A percentile compares a stretch with the other conserved stretches of the same genome.
phyloP scores from a whole-genome alignment of 345 rosid genomes.

The Lepidium sativum region DNA sequence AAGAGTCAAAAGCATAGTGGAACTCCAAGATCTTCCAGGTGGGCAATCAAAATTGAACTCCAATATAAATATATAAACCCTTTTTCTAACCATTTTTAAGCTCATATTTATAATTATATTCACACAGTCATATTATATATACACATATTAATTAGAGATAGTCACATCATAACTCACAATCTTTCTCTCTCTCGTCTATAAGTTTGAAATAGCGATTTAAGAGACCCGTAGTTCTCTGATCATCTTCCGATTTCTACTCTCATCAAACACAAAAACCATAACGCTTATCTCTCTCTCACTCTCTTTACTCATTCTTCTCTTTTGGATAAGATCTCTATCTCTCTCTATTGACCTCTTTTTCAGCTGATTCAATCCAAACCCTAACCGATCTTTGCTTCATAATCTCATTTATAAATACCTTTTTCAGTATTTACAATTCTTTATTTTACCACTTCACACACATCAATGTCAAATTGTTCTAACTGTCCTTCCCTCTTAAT shows the following conservation, averaged over 20 bases:
- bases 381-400: slow-evolving; percentile 17
- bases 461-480: slow-evolving; percentile 19
- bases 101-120: not conserved
- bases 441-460: not conserved
- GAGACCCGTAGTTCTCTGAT: slow-evolving; percentile 43
- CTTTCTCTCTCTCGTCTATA: slow-evolving; percentile 10
- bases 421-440: not conserved
- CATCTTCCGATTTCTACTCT: slow-evolving; percentile 43
- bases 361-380: slow-evolving; percentile 24
- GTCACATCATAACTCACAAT: slow-evolving; percentile 33
- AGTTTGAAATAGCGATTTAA: slow-evolving; percentile 30
- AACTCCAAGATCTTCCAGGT: slow-evolving; percentile 18
- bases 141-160: slow-evolving; percentile 13
- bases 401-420: not conserved
- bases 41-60: slow-evolving; percentile 8
- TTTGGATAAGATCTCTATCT: slow-evolving; percentile 47
- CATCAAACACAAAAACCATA: slow-evolving; percentile 17
- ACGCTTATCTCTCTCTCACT: slow-evolving; percentile 23
- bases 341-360: slow-evolving; percentile 18
- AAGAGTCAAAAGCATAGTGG: slow-evolving; percentile 28
- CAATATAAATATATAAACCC: slow-evolving; percentile 17
- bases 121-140: slow-evolving; percentile 29
- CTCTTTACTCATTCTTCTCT: slow-evolving; percentile 29
- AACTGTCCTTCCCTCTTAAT: slow-evolving; percentile 17
- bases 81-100: not conserved